phyloP scores from a whole-genome alignment of 225 moss, liverwort and hornwort genomes.

The Sphagnum contortum region DNA sequence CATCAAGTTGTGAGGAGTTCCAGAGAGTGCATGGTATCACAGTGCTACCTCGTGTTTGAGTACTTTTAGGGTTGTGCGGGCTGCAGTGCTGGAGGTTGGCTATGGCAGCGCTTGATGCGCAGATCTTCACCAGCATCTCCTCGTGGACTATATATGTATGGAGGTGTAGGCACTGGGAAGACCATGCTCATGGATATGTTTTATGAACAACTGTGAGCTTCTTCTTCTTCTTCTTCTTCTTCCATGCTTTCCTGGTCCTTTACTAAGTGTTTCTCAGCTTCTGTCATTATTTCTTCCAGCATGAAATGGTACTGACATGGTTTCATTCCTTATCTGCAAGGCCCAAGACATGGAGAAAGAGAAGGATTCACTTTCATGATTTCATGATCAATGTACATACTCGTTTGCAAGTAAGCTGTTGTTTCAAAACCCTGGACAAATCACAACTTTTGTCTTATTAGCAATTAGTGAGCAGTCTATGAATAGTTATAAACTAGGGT shows the following conservation, averaged over 20 bases:
- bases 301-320: no score
- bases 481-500: no score
- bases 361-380: slow-evolving; percentile 84
- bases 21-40: no score
- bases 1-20: no score
- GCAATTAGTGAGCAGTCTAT: no score
- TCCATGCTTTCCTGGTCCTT: neutral
- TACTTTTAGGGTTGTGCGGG: neutral
- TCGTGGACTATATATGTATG: slow-evolving; percentile 75
- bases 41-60: no score
- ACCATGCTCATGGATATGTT: slow-evolving; percentile 99
- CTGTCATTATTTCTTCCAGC: no score
- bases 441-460: no score
- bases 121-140: slow-evolving; percentile 33
- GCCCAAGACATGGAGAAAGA: slow-evolving; percentile 70
- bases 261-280: neutral
- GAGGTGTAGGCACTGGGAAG: slow-evolving; percentile 89
- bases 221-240: neutral
- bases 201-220: slow-evolving; percentile 65
- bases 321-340: slow-evolving; percentile 17
- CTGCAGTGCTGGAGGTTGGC: slow-evolving; percentile 64
- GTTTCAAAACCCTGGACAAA: no score
- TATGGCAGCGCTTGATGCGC: slow-evolving; percentile 53
- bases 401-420: slow-evolving; percentile 56
- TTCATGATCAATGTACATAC: slow-evolving; percentile 82